Percentiles rank a stretch among this genome's conserved stretches.
Evolutionary conservation across 306 rosid genomes (phyloP).

Genomic region (Argentina anserina): DNA sequence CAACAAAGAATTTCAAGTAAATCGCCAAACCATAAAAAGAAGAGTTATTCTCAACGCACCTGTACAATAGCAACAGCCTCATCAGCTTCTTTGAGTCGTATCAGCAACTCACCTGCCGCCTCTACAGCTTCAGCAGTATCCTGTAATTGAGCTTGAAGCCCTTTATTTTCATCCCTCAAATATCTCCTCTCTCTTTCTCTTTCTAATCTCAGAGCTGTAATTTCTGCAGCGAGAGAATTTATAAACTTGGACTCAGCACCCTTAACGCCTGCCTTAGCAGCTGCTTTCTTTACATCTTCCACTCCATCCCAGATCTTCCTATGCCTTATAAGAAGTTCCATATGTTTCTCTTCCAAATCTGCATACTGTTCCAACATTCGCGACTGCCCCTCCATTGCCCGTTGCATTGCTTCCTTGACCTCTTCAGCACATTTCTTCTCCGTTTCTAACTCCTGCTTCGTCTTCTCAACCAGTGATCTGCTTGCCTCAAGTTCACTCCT

Average conservation of each 20-base stretch:
- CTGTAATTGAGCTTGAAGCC: conserved; percentile 89
- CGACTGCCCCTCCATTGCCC: conserved; percentile 88
- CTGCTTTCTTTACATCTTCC: conserved; percentile 93
- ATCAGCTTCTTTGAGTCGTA: conserved; percentile 91
- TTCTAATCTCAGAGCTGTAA: conserved; percentile 77
- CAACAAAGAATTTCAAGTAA: conserved; percentile 1
- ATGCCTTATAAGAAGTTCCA: conserved; percentile 80
- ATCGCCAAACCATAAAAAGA: not conserved
- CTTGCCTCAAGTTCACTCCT: conserved; percentile 78
- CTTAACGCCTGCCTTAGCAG: conserved; percentile 87
- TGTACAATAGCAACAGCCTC: conserved; percentile 71
- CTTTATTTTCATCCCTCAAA: conserved; percentile 80
- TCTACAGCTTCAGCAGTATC: conserved; percentile 99
- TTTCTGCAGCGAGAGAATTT: conserved; percentile 94
- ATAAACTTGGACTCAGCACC: conserved; percentile 93
- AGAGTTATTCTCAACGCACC: conserved; percentile 45
- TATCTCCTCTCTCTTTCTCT: conserved; percentile 83
- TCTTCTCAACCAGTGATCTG: conserved; percentile 65
- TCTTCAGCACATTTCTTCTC: conserved; percentile 85
- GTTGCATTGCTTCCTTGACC: conserved; percentile 80
- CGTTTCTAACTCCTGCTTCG: conserved; percentile 64
- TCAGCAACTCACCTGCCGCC: conserved; percentile 96
- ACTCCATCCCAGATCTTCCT: conserved; percentile 82
- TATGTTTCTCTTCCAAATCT: conserved; percentile 95
- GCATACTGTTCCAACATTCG: conserved; percentile 89